A percentile compares a stretch with the other conserved stretches of the same genome.
These are phyloP conservation scores for Fraxinus sp. DNA, from an alignment of 305 asterid genomes.

Conservation along the genomic window DNA sequence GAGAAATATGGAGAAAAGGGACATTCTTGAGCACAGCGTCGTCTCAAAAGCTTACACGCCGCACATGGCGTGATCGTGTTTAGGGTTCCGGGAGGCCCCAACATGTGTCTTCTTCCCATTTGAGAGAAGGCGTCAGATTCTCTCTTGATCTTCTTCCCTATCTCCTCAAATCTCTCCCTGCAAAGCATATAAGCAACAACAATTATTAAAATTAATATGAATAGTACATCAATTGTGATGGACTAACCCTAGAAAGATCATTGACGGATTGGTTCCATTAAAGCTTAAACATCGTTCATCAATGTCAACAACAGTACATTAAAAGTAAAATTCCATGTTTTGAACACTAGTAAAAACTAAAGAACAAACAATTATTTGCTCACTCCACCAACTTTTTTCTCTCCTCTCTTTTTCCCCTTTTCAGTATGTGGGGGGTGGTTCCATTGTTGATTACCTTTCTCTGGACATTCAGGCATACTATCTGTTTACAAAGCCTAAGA, in stretches of 20 bases:
- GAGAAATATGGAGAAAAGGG: constrained; percentile 86
- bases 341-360: neutral
- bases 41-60: constrained; percentile 78
- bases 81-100: constrained; percentile 41
- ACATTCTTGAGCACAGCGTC: constrained; percentile 85
- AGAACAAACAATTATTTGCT: neutral
- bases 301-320: neutral
- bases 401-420: neutral
- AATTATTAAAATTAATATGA: neutral
- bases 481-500: constrained; percentile 36
- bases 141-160: constrained; percentile 76
- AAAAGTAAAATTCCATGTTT: neutral
- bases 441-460: constrained; percentile 51
- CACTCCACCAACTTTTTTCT: neutral
- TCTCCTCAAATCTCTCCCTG: constrained; percentile 80
- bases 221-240: neutral
- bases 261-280: neutral
- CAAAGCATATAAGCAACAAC: neutral
- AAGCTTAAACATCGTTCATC: neutral
- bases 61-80: constrained; percentile 85
- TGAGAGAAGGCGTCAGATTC: constrained; percentile 47
- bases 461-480: constrained; percentile 90
- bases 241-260: neutral
- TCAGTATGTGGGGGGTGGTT: neutral
- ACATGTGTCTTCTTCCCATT: constrained; percentile 41